Percentiles rank a stretch among this genome's conserved stretches.
These are phyloP conservation scores for Pezicula carpinea DNA, from an alignment of 2,329 filamentous ascomycete species.

Conservation along the genomic window DNA sequence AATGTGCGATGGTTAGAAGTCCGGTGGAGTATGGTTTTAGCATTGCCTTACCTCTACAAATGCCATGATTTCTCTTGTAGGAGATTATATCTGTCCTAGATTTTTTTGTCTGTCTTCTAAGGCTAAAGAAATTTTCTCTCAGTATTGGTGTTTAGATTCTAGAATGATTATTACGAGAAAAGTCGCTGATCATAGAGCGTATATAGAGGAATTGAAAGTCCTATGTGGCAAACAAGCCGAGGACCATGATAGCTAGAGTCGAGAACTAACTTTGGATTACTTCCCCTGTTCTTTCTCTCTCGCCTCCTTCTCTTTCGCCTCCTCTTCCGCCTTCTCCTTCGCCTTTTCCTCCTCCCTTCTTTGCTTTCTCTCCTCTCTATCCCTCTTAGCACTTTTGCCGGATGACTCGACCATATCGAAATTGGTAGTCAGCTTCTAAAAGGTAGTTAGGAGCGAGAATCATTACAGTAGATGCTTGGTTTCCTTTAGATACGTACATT, in stretches of 20 bases:
- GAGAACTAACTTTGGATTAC: neutral
- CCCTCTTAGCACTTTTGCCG: slow-evolving; percentile 4
- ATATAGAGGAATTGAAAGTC: slow-evolving; percentile 14
- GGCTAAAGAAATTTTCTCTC: slow-evolving; percentile 17
- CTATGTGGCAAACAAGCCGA: slow-evolving; percentile 10
- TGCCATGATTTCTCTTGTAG: slow-evolving; percentile 19
- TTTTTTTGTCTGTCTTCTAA: slow-evolving; percentile 16
- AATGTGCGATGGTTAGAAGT: slow-evolving; percentile 24
- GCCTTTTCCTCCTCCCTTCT: slow-evolving; percentile 1
- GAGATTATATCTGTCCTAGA: slow-evolving; percentile 22
- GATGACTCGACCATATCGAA: slow-evolving; percentile 6
- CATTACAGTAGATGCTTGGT: too few relatives aligned
- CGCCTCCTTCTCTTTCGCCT: slow-evolving; percentile 8
- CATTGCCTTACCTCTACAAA: slow-evolving; percentile 23
- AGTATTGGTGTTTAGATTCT: slow-evolving; percentile 19
- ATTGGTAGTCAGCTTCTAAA: slow-evolving; percentile 8
- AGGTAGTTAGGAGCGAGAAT: too few relatives aligned
- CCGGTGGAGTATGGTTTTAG: slow-evolving; percentile 27
- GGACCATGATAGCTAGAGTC: slow-evolving; percentile 8
- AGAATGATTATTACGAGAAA: slow-evolving; percentile 18
- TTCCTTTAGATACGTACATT: neutral
- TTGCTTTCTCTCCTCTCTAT: slow-evolving; percentile 10
- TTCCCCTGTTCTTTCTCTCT: slow-evolving; percentile 8
- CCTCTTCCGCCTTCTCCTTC: slow-evolving; percentile 6
- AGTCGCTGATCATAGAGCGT: slow-evolving; percentile 18